phyloP scores from a whole-genome alignment of 306 rosid species.

The Dalbergia oliveri region DNA sequence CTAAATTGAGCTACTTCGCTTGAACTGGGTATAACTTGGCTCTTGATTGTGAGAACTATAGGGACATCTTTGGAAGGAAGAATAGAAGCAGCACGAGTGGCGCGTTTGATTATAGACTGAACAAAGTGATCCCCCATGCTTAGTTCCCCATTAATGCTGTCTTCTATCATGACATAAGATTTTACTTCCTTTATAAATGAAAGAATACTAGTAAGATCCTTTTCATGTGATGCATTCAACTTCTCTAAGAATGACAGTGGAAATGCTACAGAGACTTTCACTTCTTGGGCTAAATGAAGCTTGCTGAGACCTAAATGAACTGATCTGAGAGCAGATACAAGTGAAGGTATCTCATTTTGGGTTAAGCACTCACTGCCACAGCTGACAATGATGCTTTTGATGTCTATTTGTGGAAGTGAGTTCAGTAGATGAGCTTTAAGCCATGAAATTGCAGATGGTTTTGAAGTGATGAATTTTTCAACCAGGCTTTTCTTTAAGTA shows the following conservation, averaged over 20 bases:
- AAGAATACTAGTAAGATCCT: slow-evolving; percentile 48
- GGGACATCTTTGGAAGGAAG: slow-evolving; percentile 65
- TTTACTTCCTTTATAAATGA: slow-evolving; percentile 53
- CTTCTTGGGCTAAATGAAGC: slow-evolving; percentile 45
- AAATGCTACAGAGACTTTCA: slow-evolving; percentile 67
- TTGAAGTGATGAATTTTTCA: slow-evolving; percentile 48
- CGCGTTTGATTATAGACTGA: slow-evolving; percentile 48
- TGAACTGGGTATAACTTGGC: slow-evolving; percentile 50
- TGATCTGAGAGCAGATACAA: slow-evolving; percentile 54
- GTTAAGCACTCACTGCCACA: slow-evolving; percentile 52
- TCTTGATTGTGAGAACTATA: slow-evolving; percentile 57
- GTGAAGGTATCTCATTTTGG: slow-evolving; percentile 48
- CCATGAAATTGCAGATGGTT: slow-evolving; percentile 51
- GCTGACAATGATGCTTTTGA: slow-evolving; percentile 56
- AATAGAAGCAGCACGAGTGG: slow-evolving; percentile 55
- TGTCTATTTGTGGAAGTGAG: slow-evolving; percentile 50
- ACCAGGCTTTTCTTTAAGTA: slow-evolving; percentile 60
- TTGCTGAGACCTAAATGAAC: slow-evolving; percentile 55
- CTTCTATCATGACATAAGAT: slow-evolving; percentile 66
- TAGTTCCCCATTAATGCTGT: slow-evolving; percentile 49
- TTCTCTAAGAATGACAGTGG: slow-evolving; percentile 60
- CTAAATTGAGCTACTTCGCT: slow-evolving; percentile 55
- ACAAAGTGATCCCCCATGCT: slow-evolving; percentile 57
- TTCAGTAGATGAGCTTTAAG: slow-evolving; percentile 53
- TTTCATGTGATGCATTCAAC: slow-evolving; percentile 46